Conservation (phyloP, 768 basidiomycete genomes). For the Suillus ampliporus region DNA sequence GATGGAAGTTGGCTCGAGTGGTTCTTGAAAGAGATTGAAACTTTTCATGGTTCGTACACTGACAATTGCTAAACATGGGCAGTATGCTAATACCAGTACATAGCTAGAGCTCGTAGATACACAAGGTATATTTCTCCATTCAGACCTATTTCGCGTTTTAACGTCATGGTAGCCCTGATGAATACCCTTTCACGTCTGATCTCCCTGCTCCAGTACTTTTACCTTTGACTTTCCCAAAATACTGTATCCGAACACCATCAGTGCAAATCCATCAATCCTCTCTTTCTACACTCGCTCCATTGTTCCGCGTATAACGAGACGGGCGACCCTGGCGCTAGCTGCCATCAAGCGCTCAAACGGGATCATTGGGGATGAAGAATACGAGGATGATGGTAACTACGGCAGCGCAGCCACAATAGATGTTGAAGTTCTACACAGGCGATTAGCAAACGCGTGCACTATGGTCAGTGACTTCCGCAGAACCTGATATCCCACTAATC, state of each 20-base stretch:
- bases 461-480: constrained; percentile 61
- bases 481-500: constrained; percentile 12
- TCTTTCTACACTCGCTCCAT: constrained; percentile 89
- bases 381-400: constrained; percentile 96
- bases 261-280: constrained; percentile 86
- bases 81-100: constrained; percentile 9
- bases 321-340: constrained; percentile 70
- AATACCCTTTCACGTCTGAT: constrained; percentile 89
- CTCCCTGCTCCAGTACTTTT: constrained; percentile 86
- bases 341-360: constrained; percentile 69
- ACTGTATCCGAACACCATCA: constrained; percentile 79
- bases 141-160: not conserved
- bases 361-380: constrained; percentile 68
- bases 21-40: constrained; percentile 95
- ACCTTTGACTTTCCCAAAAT: constrained; percentile 74
- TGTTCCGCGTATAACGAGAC: constrained; percentile 86
- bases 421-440: constrained; percentile 95
- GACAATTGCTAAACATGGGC: constrained; percentile 7
- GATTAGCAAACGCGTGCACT: constrained; percentile 98
- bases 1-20: constrained; percentile 94
- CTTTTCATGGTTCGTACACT: constrained; percentile 86
- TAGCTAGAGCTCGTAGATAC: constrained; percentile 94
- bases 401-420: constrained; percentile 95
- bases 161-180: constrained; percentile 78
- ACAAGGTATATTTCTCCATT: constrained; percentile 65